Base-by-base conservation (phyloP, 202 grass and related monocot species). In the Digitaria exilis region DNA sequence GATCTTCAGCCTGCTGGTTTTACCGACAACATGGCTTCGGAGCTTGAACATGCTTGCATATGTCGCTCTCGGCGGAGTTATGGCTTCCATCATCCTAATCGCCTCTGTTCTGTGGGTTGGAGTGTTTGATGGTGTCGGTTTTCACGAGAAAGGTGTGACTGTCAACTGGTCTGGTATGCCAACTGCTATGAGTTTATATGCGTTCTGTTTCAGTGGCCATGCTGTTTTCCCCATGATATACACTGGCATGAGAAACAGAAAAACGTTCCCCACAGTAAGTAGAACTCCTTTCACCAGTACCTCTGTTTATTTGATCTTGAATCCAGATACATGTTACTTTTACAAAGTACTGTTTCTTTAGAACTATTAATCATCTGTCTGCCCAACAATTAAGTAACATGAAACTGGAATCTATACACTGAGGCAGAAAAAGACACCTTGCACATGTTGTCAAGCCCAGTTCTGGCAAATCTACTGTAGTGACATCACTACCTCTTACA, bases 211-310 rank as follows among this genome's bases (percentile, higher is more conserved):
- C 87, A 91, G 90, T 62, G 90, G 92, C 11, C 92, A 97, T 83
- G 81, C 95, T 2, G 88, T 97, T 76, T 97, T 97, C 14, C 95
- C 95, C 13, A 93, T 91, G 82, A 88, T 97, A 48, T 93, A 91
- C 80, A 91, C 88, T 17, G 86, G 86, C 45, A 95, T 97, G 92
- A 85, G 72, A 77, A 80, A 97, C 79, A 90, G 74, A 19, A 80
- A 81, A 51, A 80, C 37, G 31, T 97, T 97, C 64, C 84, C 90
- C 8, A 85, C 82, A 55, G 95, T 95, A 90, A 88, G 88, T 45
- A 6, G 8, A 84, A 43, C 2, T 30, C 18, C 32, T 68, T 83
- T 28, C 46, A 61, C 22, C 42, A 4, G 46, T 76, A 16, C 69
- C 13, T 75, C 14, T 88, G 46, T 73, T 73, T 13, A 9, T 76